Evolutionary conservation across 345 rosid species (phyloP), one percentile per base, ranked within the genome.

Genomic region (thale cress (Arabidopsis thaliana)): DNA sequence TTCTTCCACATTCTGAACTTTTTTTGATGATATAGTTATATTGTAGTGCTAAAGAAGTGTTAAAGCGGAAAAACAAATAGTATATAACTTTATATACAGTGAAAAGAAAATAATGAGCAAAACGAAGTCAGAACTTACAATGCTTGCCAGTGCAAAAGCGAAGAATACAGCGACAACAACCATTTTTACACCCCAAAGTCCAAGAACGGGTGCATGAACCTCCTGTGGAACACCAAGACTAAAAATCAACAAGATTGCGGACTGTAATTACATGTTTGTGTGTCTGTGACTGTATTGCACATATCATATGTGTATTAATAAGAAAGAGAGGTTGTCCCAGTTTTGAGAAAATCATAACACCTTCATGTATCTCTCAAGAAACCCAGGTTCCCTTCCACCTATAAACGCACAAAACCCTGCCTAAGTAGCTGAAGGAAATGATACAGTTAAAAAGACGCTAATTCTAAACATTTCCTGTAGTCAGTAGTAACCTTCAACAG

Each of bases 291-390:
- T 60, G 34, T 49, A 4, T 60, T 52, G 69, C 64, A 52, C 34
- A 34, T 42, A 33, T 55, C 59, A 30, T 59, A 67, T 53, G 59
- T 53, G 37, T 53, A 69, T 28, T 72, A 38, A 67, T 72, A 32
- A 52, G 30, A 62, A 46, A 60, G 69, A 60, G 23, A 69, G 61
- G 22, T 50, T 46, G 60, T 48, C 50, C n/a, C 71, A 64, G 36
- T 46, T 68, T 9, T 64, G 51, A 59, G 32, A 45, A 9, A 46
- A 56, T 66, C 48, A 76, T 46, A 40, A 13, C 82, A 90, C 99
- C 97, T 84, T 90, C 99, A 94, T 94, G 76, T 94, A 94, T 73
- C 89, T 84, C 77, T 89, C 86, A 82, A 94, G 88, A 61, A 87
- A 83, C 73, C 99, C 96, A 69, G 88, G 85, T 82, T 78, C 87